These are phyloP conservation scores for Actinomortierella ambigua DNA, from an alignment of 371 early-diverging fungal species.

Conservation along the genomic window DNA sequence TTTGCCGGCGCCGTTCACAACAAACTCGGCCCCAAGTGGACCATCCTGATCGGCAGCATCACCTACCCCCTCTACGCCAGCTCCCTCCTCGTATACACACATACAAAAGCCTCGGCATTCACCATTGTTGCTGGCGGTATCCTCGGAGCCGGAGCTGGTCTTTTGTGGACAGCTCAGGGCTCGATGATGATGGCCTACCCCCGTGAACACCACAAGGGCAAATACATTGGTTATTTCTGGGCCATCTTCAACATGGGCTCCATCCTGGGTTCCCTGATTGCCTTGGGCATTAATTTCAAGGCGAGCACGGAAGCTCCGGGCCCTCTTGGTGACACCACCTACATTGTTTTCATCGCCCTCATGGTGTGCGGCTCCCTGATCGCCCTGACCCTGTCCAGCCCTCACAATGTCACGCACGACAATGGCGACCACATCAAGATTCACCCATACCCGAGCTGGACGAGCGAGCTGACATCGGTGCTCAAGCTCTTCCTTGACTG, in stretches of 20 bases:
- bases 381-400: constrained; percentile 63
- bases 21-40: constrained; percentile 58
- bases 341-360: constrained; percentile 69
- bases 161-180: constrained; percentile 79
- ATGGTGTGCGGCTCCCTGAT: constrained; percentile 63
- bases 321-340: constrained; percentile 47
- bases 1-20: constrained; percentile 68
- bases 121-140: constrained; percentile 67
- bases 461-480: constrained; percentile 59
- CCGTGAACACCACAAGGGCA: constrained; percentile 74
- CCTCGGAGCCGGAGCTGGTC: constrained; percentile 66
- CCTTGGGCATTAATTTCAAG: constrained; percentile 69
- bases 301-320: constrained; percentile 39
- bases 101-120: constrained; percentile 48
- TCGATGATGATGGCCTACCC: constrained; percentile 86
- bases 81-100: constrained; percentile 60
- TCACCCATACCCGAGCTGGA: constrained; percentile 55
- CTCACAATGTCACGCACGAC: constrained; percentile 59
- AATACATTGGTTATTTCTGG: constrained; percentile 83
- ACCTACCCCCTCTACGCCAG: constrained; percentile 60
- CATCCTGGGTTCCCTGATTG: constrained; percentile 75
- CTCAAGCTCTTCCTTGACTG: constrained; percentile 68
- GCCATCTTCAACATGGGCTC: constrained; percentile 71
- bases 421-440: constrained; percentile 70
- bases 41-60: constrained; percentile 58